Evolutionary conservation across 1,139 yeast species (phyloP).

Genomic region (Candida gigantensis): DNA sequence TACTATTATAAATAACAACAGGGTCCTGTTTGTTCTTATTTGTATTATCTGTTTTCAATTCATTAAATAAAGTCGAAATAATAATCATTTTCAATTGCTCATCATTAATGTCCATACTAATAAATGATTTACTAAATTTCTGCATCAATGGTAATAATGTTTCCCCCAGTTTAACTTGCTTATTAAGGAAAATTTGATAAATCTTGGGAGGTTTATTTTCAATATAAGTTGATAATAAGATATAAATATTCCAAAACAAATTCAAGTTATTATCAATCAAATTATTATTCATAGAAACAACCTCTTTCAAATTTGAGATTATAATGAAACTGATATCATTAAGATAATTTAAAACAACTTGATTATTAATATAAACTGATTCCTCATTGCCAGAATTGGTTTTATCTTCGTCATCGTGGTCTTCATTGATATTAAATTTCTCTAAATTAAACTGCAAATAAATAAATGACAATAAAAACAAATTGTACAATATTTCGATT

Average conservation of each 20-base stretch:
- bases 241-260: slow-evolving; percentile 48
- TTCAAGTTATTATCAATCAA: slow-evolving; percentile 25
- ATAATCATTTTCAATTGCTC: slow-evolving; percentile 36
- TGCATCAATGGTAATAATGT: slow-evolving; percentile 23
- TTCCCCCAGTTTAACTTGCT: slow-evolving; percentile 21
- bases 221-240: slow-evolving; percentile 39
- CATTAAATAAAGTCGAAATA: slow-evolving; percentile 42
- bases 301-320: slow-evolving; percentile 24
- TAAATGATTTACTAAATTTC: slow-evolving; percentile 30
- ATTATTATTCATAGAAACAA: slow-evolving; percentile 19
- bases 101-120: slow-evolving; percentile 20
- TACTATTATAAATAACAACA: slow-evolving; percentile 39
- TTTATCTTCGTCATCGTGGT: slow-evolving; percentile 3
- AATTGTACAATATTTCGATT: slow-evolving; percentile 37
- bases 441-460: slow-evolving; percentile 32
- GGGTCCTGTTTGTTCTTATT: too few species aligned
- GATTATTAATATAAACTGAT: slow-evolving; percentile 26
- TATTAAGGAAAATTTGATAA: slow-evolving; percentile 34
- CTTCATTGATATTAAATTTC: slow-evolving; percentile 9
- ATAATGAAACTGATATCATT: slow-evolving; percentile 46
- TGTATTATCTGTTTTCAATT: too few species aligned
- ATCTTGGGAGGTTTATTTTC: slow-evolving; percentile 32
- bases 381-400: slow-evolving; percentile 10
- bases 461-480: slow-evolving; percentile 33
- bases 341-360: slow-evolving; percentile 45